Conservation (phyloP, 2,329 filamentous ascomycete genomes). For the Ascochyta pisi region DNA sequence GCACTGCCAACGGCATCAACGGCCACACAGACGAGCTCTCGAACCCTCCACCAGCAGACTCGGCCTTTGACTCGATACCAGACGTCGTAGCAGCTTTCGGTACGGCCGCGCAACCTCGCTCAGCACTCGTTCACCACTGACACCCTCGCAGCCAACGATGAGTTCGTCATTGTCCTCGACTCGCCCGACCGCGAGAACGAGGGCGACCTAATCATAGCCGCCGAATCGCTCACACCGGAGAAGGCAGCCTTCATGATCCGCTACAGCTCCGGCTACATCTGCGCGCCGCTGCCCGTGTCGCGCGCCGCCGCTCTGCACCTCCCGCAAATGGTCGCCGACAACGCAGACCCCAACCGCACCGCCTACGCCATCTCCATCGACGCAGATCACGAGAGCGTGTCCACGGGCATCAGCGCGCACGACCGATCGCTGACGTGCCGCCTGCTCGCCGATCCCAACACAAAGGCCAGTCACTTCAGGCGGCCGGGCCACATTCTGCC, state of each 20-base stretch:
- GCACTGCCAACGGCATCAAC: slow-evolving; percentile 25
- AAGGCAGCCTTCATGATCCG: slow-evolving; percentile 98
- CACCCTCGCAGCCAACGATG: slow-evolving; percentile 59
- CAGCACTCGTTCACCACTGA: slow-evolving; percentile 2
- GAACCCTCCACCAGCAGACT: slow-evolving; percentile 40
- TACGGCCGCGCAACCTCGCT: slow-evolving; percentile 21
- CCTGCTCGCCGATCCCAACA: slow-evolving; percentile 70
- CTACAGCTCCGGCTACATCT: slow-evolving; percentile 87
- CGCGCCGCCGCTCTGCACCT: slow-evolving; percentile 76
- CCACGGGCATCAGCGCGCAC: slow-evolving; percentile 88
- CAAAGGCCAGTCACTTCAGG: slow-evolving; percentile 68
- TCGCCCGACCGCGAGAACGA: slow-evolving; percentile 93
- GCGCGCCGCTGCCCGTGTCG: slow-evolving; percentile 77
- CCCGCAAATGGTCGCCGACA: slow-evolving; percentile 86
- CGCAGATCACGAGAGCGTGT: slow-evolving; percentile 67
- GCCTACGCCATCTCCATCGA: slow-evolving; percentile 94
- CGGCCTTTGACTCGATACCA: slow-evolving; percentile 56
- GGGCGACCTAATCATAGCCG: slow-evolving; percentile 96
- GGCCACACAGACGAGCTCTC: slow-evolving; percentile 21
- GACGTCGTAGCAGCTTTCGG: slow-evolving; percentile 56
- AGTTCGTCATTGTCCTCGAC: slow-evolving; percentile 97
- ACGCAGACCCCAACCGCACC: slow-evolving; percentile 81
- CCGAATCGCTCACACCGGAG: slow-evolving; percentile 78
- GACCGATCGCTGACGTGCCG: slow-evolving; percentile 85
- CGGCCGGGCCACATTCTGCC: slow-evolving; percentile 92